phyloP scores from a whole-genome alignment of 1,139 yeast species.

The Protomyces pachydermus region DNA sequence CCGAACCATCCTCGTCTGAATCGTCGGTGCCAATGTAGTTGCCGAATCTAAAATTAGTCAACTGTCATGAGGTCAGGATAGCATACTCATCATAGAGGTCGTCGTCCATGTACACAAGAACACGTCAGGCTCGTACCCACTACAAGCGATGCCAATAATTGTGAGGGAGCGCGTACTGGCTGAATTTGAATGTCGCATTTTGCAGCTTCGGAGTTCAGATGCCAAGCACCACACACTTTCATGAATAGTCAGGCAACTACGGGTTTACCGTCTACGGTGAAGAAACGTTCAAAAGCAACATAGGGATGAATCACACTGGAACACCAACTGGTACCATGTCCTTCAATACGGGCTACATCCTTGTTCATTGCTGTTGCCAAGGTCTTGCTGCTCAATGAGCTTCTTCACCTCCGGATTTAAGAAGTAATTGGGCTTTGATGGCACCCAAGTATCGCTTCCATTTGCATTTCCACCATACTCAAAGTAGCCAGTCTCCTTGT shows the following conservation, averaged over 20 bases:
- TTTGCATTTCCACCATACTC: background rate
- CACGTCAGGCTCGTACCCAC: too few species aligned
- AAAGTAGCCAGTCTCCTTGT: background rate
- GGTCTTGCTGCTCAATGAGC: background rate
- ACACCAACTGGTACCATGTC: too few species aligned
- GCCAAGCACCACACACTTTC: too few species aligned
- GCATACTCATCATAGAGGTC: conserved; percentile 29
- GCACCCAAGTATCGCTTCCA: conserved; percentile 3
- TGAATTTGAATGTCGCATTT: too few species aligned
- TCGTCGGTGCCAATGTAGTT: conserved; percentile 30
- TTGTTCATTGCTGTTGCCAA: background rate
- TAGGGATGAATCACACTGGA: too few species aligned
- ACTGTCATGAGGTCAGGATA: too few species aligned
- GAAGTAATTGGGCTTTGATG: conserved; percentile 1
- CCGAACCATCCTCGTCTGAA: conserved; percentile 13
- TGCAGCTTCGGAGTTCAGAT: too few species aligned
- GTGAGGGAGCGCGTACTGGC: too few species aligned
- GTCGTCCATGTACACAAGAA: conserved; percentile 27
- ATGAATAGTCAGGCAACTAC: too few species aligned
- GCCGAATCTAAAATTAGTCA: conserved; percentile 19
- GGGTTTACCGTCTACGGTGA: too few species aligned
- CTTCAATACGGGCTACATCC: background rate
- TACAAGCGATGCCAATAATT: too few species aligned
- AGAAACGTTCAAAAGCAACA: too few species aligned
- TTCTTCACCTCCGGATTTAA: background rate